phyloP scores from a whole-genome alignment of 2,329 filamentous ascomycete species.

The Byssothecium circinans region DNA sequence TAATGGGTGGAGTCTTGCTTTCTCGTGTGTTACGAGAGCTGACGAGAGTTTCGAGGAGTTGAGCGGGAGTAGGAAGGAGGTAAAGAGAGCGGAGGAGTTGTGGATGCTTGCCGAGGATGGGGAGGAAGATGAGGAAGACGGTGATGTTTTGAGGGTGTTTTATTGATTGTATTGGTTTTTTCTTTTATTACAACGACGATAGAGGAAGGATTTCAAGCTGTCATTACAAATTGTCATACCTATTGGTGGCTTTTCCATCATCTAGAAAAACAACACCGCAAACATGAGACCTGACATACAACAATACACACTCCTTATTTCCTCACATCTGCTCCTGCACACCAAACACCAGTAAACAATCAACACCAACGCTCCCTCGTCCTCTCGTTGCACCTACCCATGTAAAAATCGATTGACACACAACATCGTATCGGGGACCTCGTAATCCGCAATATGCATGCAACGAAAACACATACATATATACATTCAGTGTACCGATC shows the following conservation, averaged over 20 bases:
- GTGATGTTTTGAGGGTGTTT: conserved; percentile 28
- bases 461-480: conserved; percentile 14
- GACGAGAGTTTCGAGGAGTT: conserved; percentile 27
- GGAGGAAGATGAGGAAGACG: conserved; percentile 16
- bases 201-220: too few relatives aligned
- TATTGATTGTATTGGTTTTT: conserved; percentile 22
- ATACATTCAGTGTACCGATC: conserved; percentile 6
- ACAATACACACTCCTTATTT: too few relatives aligned
- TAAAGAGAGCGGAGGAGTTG: conserved; percentile 25
- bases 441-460: background rate
- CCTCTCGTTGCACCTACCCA: background rate
- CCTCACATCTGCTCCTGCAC: too few relatives aligned
- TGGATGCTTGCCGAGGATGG: conserved; percentile 31
- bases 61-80: conserved; percentile 5
- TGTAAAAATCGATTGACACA: background rate
- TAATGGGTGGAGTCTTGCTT: conserved; percentile 36
- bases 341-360: background rate
- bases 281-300: too few relatives aligned
- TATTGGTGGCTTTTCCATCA: too few relatives aligned
- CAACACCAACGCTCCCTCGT: background rate
- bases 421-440: background rate
- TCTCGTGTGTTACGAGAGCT: conserved; percentile 33
- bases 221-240: too few relatives aligned
- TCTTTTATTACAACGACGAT: too few relatives aligned
- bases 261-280: too few relatives aligned